Evolutionary conservation across 2,329 filamentous ascomycete species (phyloP).

Genomic region (Fusarium buharicum): DNA sequence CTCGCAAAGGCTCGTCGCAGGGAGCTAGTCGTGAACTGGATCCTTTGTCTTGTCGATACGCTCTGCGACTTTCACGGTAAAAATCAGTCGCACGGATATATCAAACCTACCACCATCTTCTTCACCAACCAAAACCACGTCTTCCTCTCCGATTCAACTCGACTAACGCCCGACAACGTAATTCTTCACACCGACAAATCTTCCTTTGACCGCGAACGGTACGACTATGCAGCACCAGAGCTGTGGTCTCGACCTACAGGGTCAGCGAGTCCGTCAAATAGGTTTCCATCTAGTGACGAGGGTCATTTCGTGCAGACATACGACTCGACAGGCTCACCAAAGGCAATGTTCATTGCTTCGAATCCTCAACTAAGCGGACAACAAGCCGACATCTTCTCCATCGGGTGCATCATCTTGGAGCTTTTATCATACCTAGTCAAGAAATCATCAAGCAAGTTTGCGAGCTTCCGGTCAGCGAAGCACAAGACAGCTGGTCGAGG

Average conservation of each 20-base stretch:
- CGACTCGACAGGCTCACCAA: slow-evolving; percentile 42
- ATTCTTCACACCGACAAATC: slow-evolving; percentile 57
- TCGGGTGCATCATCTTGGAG: slow-evolving; percentile 78
- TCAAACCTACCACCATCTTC: slow-evolving; percentile 76
- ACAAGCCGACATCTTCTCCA: slow-evolving; percentile 76
- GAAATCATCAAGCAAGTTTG: slow-evolving; percentile 72
- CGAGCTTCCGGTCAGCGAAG: slow-evolving; percentile 72
- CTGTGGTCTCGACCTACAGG: slow-evolving; percentile 60
- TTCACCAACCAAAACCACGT: slow-evolving; percentile 73
- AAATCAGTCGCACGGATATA: slow-evolving; percentile 72
- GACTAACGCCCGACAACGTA: slow-evolving; percentile 57
- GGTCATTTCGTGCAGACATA: slow-evolving; percentile 48
- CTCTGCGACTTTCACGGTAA: slow-evolving; percentile 73
- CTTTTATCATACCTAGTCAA: slow-evolving; percentile 76
- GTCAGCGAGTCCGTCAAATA: slow-evolving; percentile 51
- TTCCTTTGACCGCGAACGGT: slow-evolving; percentile 73
- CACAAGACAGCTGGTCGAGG: slow-evolving; percentile 68
- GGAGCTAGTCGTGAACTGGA: slow-evolving; percentile 74
- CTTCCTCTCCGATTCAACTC: slow-evolving; percentile 72
- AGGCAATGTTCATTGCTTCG: slow-evolving; percentile 51
- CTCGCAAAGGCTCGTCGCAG: slow-evolving; percentile 69
- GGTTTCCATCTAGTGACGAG: slow-evolving; percentile 51
- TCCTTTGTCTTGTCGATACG: slow-evolving; percentile 77
- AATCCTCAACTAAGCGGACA: slow-evolving; percentile 62
- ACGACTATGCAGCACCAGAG: slow-evolving; percentile 80